Base-by-base conservation (phyloP, 768 basidiomycete genomes). In the Holtermannia corniformis region DNA sequence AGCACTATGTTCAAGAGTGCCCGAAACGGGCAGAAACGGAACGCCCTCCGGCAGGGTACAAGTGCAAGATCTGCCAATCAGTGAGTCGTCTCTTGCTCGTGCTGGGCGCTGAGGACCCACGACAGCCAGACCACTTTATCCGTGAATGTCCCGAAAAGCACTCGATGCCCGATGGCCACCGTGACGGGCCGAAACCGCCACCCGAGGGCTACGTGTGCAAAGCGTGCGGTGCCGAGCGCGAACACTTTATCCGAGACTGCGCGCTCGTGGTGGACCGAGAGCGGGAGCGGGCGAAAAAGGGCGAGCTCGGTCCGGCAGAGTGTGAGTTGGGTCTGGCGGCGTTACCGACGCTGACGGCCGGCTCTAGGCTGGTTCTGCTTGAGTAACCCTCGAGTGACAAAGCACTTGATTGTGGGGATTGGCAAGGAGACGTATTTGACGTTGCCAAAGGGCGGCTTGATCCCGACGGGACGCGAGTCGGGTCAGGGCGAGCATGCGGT, bases 381-480 rank as follows among this genome's bases (percentile, higher is more conserved):
- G 49, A 92, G 89, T 41, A 96, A 96, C 67, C 92, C 93, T 0
- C 83, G 81, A 60, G 77, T 97, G 37, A 92, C 88, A 53, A 99
- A 97, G 75, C 88, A 97, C 65, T 81, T 97, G 57, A 92, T 99
- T 58, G 87, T 91, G 26, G 83, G 87, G 0, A 95, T 99, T 65
- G 95, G 92, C 13, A 71, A 78, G 4, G 95, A 99, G 72, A 89
- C 87, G 65, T 99, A 99, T 75, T 74, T 96, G 46, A 92, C 95
- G 0, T 75, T 97, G n/a, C 87, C 95, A 0, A 97, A 95, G 70
- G 95, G 95, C 2, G 90, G 93, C 70, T 83, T 97, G 41, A 79
- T 88, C 42, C 86, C 87, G 16, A 92, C 90, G 43, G 44, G 63
- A 49, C 37, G 62, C 23, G 78, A 80, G 12, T 60, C 58, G 72